Evolutionary conservation across 768 basidiomycete species (phyloP).

Genomic region (Brasilioporus rufonigricans): DNA sequence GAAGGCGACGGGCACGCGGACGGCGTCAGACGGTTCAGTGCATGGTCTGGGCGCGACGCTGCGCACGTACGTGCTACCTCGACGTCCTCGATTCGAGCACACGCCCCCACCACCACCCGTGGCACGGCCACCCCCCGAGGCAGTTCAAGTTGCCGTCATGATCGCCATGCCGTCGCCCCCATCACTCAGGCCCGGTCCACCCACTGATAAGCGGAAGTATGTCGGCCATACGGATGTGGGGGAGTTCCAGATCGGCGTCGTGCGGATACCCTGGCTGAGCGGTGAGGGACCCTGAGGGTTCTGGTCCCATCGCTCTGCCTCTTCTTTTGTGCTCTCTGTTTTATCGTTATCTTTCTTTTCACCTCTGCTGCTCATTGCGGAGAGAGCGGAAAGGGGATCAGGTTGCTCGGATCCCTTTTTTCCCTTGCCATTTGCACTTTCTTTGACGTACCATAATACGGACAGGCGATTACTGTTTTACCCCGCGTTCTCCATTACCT

Average conservation of each 20-base stretch:
- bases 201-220: not conserved
- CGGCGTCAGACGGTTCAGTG: not conserved
- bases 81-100: conserved; percentile 1
- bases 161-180: conserved; percentile 44
- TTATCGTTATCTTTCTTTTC: not conserved
- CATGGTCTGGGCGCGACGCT: conserved; percentile 1
- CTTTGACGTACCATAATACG: not conserved
- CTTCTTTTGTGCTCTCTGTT: too few species aligned
- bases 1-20: not conserved
- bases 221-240: conserved; percentile 16
- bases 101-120: conserved; percentile 12
- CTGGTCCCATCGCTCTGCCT: not conserved
- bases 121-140: conserved; percentile 16
- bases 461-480: not conserved
- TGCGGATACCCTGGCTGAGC: conserved; percentile 35
- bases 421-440: not conserved
- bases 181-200: not conserved
- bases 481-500: not conserved
- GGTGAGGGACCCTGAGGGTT: conserved; percentile 7
- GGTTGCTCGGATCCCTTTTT: not conserved
- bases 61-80: conserved; percentile 3
- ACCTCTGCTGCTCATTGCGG: not conserved
- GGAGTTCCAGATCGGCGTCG: conserved; percentile 47
- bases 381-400: too few species aligned
- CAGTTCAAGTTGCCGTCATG: conserved; percentile 43